These are phyloP conservation scores for Pseudopyricularia cyperi DNA, from an alignment of 2,329 filamentous ascomycete species.

Conservation along the genomic window DNA sequence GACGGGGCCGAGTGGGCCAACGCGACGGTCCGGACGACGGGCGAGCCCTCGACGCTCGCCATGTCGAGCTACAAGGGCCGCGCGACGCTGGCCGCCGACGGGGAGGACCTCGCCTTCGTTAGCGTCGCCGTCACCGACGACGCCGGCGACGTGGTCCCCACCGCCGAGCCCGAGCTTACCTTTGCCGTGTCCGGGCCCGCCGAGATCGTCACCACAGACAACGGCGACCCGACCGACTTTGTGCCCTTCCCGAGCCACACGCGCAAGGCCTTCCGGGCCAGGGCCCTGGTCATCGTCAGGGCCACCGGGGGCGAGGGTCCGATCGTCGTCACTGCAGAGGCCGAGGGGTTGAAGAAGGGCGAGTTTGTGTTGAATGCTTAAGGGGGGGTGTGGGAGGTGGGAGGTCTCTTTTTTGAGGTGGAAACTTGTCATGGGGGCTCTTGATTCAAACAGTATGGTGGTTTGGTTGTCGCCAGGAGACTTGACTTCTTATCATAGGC, in stretches of 20 bases:
- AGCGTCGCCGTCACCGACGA: slow-evolving; percentile 29
- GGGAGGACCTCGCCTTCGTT: slow-evolving; percentile 30
- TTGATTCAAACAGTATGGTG: no score
- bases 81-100: slow-evolving; percentile 19
- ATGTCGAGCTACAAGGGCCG: slow-evolving; percentile 24
- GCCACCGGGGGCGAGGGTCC: slow-evolving; percentile 12
- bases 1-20: slow-evolving; percentile 31
- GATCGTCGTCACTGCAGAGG: slow-evolving; percentile 8
- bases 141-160: slow-evolving; percentile 27
- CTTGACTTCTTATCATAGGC: no score
- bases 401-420: no score
- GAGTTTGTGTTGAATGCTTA: slow-evolving; percentile 2
- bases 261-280: slow-evolving; percentile 26
- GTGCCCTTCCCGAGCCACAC: slow-evolving; percentile 24
- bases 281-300: slow-evolving; percentile 25
- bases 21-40: slow-evolving; percentile 26
- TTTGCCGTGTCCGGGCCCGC: slow-evolving; percentile 30
- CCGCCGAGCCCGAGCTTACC: slow-evolving; percentile 25
- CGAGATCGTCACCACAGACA: slow-evolving; percentile 35
- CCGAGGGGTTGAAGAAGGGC: slow-evolving; percentile 4
- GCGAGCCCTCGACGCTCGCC: slow-evolving; percentile 21
- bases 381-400: background rate
- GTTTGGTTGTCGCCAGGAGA: no score
- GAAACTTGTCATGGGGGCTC: no score
- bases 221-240: slow-evolving; percentile 33